phyloP scores from a whole-genome alignment of 1,284 basidiomycete genomes.

The Heterobasidion irregulare region DNA sequence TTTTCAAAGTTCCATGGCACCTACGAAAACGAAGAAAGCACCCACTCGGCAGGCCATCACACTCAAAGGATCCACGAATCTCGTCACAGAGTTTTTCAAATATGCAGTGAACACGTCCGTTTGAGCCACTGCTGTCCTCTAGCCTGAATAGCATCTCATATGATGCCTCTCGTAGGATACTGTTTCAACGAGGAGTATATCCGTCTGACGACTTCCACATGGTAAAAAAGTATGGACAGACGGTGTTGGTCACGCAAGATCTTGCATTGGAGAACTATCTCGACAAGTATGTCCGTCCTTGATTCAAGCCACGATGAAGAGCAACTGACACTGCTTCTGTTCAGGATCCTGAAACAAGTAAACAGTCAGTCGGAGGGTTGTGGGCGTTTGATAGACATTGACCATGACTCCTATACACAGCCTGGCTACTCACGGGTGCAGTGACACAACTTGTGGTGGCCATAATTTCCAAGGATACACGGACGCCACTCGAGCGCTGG shows the following conservation, averaged over 20 bases:
- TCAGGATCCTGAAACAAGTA: constrained; percentile 84
- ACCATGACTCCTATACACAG: constrained; percentile 28
- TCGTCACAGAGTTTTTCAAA: constrained; percentile 99
- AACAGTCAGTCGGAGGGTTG: constrained; percentile 54
- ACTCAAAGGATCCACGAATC: constrained; percentile 88
- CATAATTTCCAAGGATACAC: constrained; percentile 92
- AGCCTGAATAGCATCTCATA: constrained; percentile 3
- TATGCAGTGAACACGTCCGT: constrained; percentile 91
- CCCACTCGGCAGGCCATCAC: constrained; percentile 74
- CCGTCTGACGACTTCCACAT: constrained; percentile 98
- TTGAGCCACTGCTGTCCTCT: constrained; percentile 1
- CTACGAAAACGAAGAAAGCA: constrained; percentile 32
- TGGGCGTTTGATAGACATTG: neutral
- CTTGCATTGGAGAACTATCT: constrained; percentile 90
- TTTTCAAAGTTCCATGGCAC: neutral
- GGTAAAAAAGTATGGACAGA: constrained; percentile 98
- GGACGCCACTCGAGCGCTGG: constrained; percentile 93
- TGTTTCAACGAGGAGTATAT: constrained; percentile 96
- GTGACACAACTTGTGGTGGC: constrained; percentile 92
- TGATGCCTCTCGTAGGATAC: constrained; percentile 50
- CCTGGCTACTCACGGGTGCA: constrained; percentile 87
- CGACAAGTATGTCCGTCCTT: constrained; percentile 44
- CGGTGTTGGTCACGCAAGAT: constrained; percentile 91
- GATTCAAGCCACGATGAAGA: too few species aligned
- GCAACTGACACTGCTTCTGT: constrained; percentile 1